phyloP scores from a whole-genome alignment of 345 rosid species.

The Lepidium africanum region DNA sequence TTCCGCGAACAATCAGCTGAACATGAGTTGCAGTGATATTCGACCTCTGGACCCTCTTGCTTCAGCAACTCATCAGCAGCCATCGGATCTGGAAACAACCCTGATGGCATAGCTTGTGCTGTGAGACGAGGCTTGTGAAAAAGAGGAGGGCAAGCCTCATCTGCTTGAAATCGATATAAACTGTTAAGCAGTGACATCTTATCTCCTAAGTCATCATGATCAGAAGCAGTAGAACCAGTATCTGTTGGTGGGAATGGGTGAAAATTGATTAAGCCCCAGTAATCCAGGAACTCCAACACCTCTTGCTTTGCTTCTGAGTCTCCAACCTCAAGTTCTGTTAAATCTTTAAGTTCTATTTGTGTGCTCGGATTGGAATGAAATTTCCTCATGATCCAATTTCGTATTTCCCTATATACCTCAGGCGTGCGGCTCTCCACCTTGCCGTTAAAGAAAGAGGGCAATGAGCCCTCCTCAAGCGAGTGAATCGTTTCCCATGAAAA shows the following conservation, averaged over 20 bases:
- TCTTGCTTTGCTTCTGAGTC: constrained; percentile 76
- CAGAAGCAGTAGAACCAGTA: constrained; percentile 29
- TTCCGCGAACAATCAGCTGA: constrained; percentile 98
- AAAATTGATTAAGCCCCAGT: constrained; percentile 97
- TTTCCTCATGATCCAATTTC: constrained; percentile 76
- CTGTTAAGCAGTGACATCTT: constrained; percentile 57
- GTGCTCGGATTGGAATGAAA: constrained; percentile 65
- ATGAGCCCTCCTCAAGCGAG: constrained; percentile 66
- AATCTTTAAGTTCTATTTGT: constrained; percentile 60
- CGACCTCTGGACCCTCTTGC: constrained; percentile 85
- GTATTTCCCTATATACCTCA: constrained; percentile 66
- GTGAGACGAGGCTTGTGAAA: constrained; percentile 43
- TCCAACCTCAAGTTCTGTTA: constrained; percentile 71
- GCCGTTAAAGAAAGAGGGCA: constrained; percentile 84
- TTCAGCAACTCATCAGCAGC: constrained; percentile 63
- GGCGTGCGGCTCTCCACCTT: constrained; percentile 57
- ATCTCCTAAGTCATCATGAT: constrained; percentile 28
- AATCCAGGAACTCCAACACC: constrained; percentile 91
- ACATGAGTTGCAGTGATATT: constrained; percentile 97
- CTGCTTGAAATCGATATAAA: constrained; percentile 61
- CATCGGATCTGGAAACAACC: constrained; percentile 68
- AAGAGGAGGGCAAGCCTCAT: constrained; percentile 41
- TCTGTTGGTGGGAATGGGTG: constrained; percentile 69
- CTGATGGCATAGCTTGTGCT: constrained; percentile 46
- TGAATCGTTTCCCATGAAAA: constrained; percentile 89